Base-by-base conservation (phyloP, 371 early-diverging fungal genomes). In the Blastocladiella emersonii region DNA sequence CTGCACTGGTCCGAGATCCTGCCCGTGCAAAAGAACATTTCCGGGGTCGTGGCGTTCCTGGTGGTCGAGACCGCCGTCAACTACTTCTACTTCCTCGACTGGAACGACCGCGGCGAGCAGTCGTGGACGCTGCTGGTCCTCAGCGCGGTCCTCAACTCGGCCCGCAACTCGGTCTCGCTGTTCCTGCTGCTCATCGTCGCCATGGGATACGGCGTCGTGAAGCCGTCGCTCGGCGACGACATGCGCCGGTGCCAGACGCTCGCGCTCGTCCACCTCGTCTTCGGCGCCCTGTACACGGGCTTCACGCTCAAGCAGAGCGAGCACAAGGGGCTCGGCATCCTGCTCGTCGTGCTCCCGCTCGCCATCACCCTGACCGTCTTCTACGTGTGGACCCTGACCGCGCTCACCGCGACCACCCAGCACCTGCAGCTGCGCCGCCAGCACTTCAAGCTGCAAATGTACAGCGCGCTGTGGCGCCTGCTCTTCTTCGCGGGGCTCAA, bases 151-250 rank as follows among this genome's bases (percentile, higher is more conserved):
- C 73, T 95, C 44, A 92, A 91, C 71, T 88, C 95, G 23, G 94
- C 85, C 4, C 78, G 96, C 57, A 93, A 87, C 70, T 90, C 90
- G 65, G 72, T 93, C 64, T 92, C 95, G 3, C 90, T 97, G 71
- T 95, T 95, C 64, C 89, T 97, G 87, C 77, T 97, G 12, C 74
- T 95, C 41, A 89, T 97, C 56, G 95, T 97, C 4, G 83, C 89
- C 25, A 82, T 97, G 70, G 98, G 98, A 15, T 97, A 92, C 69
- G 93, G 98, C 61, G 95, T 97, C 41, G 88, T 92, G 57, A 87
- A 82, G 88, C 95, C 95, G 10, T 86, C 89, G 35, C 81, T 96
- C 8, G 95, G 95, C 23, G 74, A 80, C 27, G 85, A 90, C 34
- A 95, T 97, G 95, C 85, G 80, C 53, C 84, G 83, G 62, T 93